Conservation (phyloP, 2,329 filamentous ascomycete species). For the Diaporthe sp. region DNA sequence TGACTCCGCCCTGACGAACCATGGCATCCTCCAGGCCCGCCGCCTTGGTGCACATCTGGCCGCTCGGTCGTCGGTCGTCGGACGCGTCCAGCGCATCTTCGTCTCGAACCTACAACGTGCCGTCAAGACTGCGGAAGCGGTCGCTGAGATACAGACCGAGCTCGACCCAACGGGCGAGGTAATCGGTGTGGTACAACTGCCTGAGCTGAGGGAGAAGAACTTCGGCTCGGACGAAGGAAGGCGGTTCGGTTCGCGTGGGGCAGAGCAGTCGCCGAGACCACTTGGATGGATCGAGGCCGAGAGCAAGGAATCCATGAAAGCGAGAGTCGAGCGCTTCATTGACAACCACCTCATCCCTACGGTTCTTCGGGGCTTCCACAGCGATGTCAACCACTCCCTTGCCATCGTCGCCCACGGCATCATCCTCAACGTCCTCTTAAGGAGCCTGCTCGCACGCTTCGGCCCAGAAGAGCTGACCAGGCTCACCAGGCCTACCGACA, state of each 20-base stretch:
- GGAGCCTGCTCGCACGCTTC: constrained; percentile 71
- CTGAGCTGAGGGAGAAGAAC: constrained; percentile 78
- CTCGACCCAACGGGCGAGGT: constrained; percentile 17
- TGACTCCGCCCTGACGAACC: constrained; percentile 85
- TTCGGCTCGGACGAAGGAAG: constrained; percentile 81
- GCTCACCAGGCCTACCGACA: constrained; percentile 43
- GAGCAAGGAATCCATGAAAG: constrained; percentile 75
- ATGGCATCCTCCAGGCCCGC: constrained; percentile 84
- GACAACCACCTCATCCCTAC: constrained; percentile 67
- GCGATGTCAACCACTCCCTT: constrained; percentile 57
- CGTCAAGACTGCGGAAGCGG: constrained; percentile 76
- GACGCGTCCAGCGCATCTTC: constrained; percentile 74
- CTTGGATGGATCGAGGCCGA: constrained; percentile 62
- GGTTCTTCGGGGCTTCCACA: constrained; percentile 35
- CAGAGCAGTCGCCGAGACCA: constrained; percentile 43
- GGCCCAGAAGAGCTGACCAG: constrained; percentile 46
- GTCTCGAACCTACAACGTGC: constrained; percentile 85
- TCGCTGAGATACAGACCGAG: constrained; percentile 68
- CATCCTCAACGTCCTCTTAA: constrained; percentile 79
- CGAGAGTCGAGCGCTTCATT: constrained; percentile 76
- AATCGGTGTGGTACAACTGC: constrained; percentile 53
- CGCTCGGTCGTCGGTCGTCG: constrained; percentile 45
- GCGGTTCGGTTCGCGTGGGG: constrained; percentile 60
- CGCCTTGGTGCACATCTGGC: constrained; percentile 76
- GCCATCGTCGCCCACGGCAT: constrained; percentile 88